phyloP scores from a whole-genome alignment of 495 filamentous ascomycete genomes.

The Talaromyces stipitatus region DNA sequence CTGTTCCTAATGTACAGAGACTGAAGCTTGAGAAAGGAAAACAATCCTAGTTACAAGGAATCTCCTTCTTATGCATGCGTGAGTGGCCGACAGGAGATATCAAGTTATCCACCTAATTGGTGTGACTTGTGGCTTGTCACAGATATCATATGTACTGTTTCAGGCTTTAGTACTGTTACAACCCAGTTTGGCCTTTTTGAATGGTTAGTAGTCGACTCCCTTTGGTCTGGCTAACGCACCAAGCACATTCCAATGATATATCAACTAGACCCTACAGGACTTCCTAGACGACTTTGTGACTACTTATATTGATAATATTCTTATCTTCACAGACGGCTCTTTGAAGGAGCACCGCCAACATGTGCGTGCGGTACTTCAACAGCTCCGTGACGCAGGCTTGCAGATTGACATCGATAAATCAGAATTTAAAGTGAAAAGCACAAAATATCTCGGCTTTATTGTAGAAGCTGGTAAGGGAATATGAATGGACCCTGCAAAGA shows the following conservation, averaged over 20 bases:
- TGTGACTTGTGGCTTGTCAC: no score
- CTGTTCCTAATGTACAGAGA: no score
- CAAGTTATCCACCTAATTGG: no score
- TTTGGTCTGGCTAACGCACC: neutral
- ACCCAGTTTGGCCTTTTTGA: conserved; percentile 2
- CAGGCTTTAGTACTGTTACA: no score
- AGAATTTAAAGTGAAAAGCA: conserved; percentile 15
- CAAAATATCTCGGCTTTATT: conserved; percentile 19
- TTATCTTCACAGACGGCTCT: conserved; percentile 14
- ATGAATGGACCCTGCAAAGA: conserved; percentile 16
- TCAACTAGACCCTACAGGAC: conserved; percentile 7
- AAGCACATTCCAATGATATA: neutral
- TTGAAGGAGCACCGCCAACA: conserved; percentile 13
- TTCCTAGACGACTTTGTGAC: conserved; percentile 21
- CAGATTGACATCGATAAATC: conserved; percentile 22
- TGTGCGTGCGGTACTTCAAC: conserved; percentile 15
- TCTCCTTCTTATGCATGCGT: no score
- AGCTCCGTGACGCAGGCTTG: conserved; percentile 12
- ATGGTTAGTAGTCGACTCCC: conserved; percentile 1
- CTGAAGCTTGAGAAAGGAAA: no score
- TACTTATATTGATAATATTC: conserved; percentile 23
- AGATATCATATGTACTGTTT: no score
- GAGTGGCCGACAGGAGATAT: no score
- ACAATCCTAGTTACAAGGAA: no score
- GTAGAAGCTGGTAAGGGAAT: conserved; percentile 14